Base-by-base conservation (phyloP, 805 yeast genomes). In the Wickerhamiella domercqiae region DNA sequence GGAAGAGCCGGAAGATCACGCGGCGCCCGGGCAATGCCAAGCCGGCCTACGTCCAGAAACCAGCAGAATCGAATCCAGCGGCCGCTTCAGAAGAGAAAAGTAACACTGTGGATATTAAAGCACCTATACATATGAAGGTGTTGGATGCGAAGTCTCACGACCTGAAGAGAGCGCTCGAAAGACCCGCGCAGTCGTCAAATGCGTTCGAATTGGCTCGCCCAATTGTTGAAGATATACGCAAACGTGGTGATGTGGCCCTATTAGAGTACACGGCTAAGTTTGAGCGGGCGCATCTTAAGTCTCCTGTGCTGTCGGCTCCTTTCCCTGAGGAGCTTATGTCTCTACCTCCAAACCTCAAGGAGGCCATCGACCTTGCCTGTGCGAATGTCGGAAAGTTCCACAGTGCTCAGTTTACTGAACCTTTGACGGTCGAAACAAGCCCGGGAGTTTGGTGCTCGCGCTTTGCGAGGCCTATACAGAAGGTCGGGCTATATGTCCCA, bases 1-100 rank as follows among this genome's bases (percentile, higher is more conserved):
- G 75, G 54, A 90, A 90, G 65, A 70, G 82, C 34, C 61, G 76
- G 52, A 87, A 87, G 60, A 83, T 90, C 41, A 75, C 94, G 2
- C 73, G 98, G 61, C 72, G 98, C 56, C 78, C 75, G 60, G 98
- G 98, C 37, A 95, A 90, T 61, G 97, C 98, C 32, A 87, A 87
- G 60, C 75, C 81, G 18, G 74, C 76, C 54, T 90, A 78, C 36
- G 30, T 40, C n/a, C 21, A 19, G 20, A 14, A 59, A 44, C 37
- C 5, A 22, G 18, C 41, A 6, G 37, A 32, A 28, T 13, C 35
- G 29, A 19, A 22, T 24, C 19, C 35, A 4, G 38, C 30, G 9
- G 28, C 32, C 22, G 11, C 25, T 24, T 22, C 32, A 3, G 35
- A 32, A 4, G 31, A 34, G 5, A 15, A 21, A 16, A 14, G 11